A percentile compares a stretch with the other conserved stretches of the same genome.
phyloP scores from a whole-genome alignment of 208 protist genomes.

The Naegleria gruberi region DNA sequence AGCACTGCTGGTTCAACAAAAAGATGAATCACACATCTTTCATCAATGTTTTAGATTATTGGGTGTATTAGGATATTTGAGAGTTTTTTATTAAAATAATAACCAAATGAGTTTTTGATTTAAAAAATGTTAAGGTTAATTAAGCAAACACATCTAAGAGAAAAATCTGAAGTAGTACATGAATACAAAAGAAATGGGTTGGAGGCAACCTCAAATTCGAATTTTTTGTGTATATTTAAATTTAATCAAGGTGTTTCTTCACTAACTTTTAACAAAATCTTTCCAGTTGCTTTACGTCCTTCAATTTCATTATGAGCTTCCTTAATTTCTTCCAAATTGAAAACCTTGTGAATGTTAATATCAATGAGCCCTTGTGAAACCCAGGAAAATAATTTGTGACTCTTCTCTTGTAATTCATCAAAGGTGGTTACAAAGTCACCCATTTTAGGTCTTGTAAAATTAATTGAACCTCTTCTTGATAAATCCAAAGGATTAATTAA shows the following conservation, averaged over 20 bases:
- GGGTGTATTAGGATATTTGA: too few species aligned
- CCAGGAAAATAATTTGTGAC: slow-evolving; percentile 57
- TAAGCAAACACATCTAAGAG: too few species aligned
- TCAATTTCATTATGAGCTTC: slow-evolving; percentile 52
- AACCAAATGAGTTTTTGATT: too few species aligned
- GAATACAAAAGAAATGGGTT: too few species aligned
- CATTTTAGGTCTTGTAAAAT: slow-evolving; percentile 63
- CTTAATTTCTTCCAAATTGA: slow-evolving; percentile 45
- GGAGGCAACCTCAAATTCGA: too few species aligned
- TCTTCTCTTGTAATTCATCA: slow-evolving; percentile 45
- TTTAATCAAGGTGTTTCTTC: background rate
- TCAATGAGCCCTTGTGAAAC: slow-evolving; percentile 46
- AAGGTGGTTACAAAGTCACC: slow-evolving; percentile 48
- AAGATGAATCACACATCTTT: too few species aligned
- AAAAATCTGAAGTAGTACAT: too few species aligned
- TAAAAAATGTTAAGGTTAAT: too few species aligned
- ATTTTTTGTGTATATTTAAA: too few species aligned
- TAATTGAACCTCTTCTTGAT: slow-evolving; percentile 54
- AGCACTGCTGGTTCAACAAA: too few species aligned
- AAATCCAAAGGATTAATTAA: slow-evolving; percentile 55
- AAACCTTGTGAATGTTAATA: slow-evolving; percentile 46
- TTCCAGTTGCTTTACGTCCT: slow-evolving; percentile 28
- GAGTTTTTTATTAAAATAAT: too few species aligned
- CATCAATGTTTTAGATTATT: too few species aligned
- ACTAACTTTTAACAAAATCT: slow-evolving; percentile 32